Percentiles rank a stretch among this genome's conserved stretches.
Conservation (phyloP, 78 protist genomes). For the Dictyostelium capitatum region DNA sequence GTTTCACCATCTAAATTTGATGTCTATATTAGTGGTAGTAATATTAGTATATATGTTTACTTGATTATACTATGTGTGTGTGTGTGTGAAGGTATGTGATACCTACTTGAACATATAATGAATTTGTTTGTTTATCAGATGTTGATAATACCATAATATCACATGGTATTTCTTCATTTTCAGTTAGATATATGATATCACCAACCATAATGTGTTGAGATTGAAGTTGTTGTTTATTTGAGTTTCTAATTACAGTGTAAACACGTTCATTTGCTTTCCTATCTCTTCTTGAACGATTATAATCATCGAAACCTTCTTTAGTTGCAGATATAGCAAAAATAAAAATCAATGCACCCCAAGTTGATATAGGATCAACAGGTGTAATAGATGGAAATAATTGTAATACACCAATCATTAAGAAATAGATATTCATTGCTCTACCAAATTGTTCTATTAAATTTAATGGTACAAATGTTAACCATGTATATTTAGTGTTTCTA, state of each 20-base stretch:
- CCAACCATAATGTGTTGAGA: slow-evolving; percentile 85
- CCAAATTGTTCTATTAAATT: slow-evolving; percentile 91
- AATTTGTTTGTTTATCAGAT: slow-evolving; percentile 63
- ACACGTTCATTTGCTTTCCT: slow-evolving; percentile 74
- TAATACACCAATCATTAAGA: slow-evolving; percentile 87
- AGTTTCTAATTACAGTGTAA: slow-evolving; percentile 23
- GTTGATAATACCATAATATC: slow-evolving; percentile 83
- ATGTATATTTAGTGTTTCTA: slow-evolving; percentile 88
- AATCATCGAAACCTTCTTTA: slow-evolving; percentile 92
- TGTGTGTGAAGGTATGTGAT: too few species aligned
- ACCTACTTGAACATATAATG: slow-evolving; percentile 64
- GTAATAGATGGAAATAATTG: slow-evolving; percentile 82
- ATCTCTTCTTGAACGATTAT: slow-evolving; percentile 82
- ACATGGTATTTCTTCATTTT: slow-evolving; percentile 83
- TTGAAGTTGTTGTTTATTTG: slow-evolving; percentile 25
- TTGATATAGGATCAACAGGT: slow-evolving; percentile 85
- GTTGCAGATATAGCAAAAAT: slow-evolving; percentile 87
- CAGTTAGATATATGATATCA: slow-evolving; percentile 75
- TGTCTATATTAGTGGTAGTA: slow-evolving; percentile 58
- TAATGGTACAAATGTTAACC: slow-evolving; percentile 80
- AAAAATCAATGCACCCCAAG: slow-evolving; percentile 89
- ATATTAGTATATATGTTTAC: neutral
- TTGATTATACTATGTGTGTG: neutral
- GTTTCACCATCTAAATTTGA: slow-evolving; percentile 95
- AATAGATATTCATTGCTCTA: slow-evolving; percentile 89